Conservation (phyloP, 768 basidiomycete genomes). For the Tricholomella constricta region DNA sequence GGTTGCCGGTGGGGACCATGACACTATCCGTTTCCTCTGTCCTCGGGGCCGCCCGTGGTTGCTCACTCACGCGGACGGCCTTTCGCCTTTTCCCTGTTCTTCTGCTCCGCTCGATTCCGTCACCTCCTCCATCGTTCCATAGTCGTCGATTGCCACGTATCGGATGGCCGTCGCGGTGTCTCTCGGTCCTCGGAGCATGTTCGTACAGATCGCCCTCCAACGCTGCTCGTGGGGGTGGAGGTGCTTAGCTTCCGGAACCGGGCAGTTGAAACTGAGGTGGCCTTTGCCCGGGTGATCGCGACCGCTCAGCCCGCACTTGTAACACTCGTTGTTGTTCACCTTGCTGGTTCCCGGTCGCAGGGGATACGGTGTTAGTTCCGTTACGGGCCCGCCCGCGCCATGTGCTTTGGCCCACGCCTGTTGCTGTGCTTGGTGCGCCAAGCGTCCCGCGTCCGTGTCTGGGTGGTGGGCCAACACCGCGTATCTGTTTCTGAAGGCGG, state of each 20-base stretch:
- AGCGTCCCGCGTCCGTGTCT: not conserved
- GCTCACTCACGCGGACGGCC: constrained; percentile 2
- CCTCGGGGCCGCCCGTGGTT: not conserved
- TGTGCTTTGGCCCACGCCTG: not conserved
- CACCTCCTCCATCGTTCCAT: not conserved
- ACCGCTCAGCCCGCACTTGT: not conserved
- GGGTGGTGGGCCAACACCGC: not conserved
- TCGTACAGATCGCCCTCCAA: not conserved
- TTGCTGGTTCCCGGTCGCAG: not conserved
- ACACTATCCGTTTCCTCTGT: not conserved
- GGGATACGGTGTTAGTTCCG: constrained; percentile 1
- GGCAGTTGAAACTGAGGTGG: not conserved
- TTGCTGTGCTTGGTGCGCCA: not conserved
- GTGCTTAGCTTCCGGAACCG: not conserved
- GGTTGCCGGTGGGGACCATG: not conserved
- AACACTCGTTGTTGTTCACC: constrained; percentile 2
- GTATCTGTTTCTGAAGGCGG: not conserved
- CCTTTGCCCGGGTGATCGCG: not conserved
- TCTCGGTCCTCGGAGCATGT: not conserved
- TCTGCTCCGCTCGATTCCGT: too few species aligned
- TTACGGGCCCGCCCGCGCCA: not conserved
- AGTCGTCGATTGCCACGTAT: not conserved
- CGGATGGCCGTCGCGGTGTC: not conserved
- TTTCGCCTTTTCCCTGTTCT: constrained; percentile 11
- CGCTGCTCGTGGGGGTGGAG: not conserved